Conservation (phyloP, 2,329 filamentous ascomycete genomes). For the Alternaria sp. region DNA sequence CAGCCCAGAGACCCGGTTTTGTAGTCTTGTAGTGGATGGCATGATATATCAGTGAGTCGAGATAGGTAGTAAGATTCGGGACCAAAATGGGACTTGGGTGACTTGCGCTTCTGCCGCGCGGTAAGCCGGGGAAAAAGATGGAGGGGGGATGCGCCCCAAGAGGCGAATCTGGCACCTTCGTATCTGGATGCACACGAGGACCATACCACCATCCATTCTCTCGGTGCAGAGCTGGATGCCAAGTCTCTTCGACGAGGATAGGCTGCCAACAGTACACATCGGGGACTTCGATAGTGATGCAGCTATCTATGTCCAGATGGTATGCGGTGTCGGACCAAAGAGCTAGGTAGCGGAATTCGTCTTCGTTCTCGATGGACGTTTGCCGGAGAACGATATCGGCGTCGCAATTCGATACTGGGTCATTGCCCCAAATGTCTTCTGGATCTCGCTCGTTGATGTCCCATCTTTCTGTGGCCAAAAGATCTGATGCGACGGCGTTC, state of each 20-base stretch:
- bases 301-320: background rate
- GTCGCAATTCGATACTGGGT: background rate
- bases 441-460: background rate
- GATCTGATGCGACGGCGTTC: background rate
- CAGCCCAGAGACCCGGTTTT: background rate
- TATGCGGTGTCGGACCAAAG: constrained; percentile 1
- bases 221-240: constrained; percentile 11
- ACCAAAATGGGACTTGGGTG: background rate
- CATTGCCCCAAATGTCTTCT: background rate
- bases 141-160: background rate
- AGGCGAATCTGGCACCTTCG: background rate
- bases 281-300: background rate
- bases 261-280: constrained; percentile 4
- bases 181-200: constrained; percentile 4
- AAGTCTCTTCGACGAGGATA: constrained; percentile 10
- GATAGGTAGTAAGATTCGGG: background rate
- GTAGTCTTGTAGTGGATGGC: background rate
- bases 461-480: background rate
- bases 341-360: background rate
- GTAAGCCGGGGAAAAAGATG: background rate
- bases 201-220: constrained; percentile 11
- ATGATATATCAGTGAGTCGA: background rate
- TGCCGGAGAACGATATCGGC: background rate
- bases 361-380: background rate
- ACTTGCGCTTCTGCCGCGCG: background rate